Evolutionary conservation across 1,284 basidiomycete species (phyloP), one percentile per base, ranked within the genome.

Genomic region (Vanrija sp.): DNA sequence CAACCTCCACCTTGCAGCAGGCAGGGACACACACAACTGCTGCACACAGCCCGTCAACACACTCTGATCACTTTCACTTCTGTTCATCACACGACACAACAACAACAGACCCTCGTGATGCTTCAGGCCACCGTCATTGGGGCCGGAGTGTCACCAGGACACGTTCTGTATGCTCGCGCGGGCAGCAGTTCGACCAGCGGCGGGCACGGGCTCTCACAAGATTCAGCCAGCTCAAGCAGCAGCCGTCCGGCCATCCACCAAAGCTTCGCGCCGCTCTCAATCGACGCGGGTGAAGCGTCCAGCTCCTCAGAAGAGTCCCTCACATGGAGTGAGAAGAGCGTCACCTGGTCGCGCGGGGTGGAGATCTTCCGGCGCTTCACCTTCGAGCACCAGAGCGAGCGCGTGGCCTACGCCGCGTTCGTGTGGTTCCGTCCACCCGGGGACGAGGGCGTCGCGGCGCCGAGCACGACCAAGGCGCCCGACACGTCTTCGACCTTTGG

Each of bases 341-440:
- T 90, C 1, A 78, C 89, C 0, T 81, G 89, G 72, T 86, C 83
- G 58, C 78, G 81, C 25, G 89, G 88, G 0, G 85, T 85, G 1
- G 78, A 89, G 25, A 81, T 92, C 46, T 79, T 80, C 52, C 85
- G 86, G 63, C 84, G 85, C 64, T 93, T 87, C 85, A 83, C 82
- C 49, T 90, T 89, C 66, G 76, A 80, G 6, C 79, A 85, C 26
- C 86, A 89, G 63, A 81, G 80, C 6, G 85, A 91, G 67, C 80
- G 82, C 2, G 83, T 93, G 38, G 85, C 86, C 54, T 88, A 82
- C 76, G 90, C 87, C 2, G 86, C 86, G 61, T 82, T 89, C 46
- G 89, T 86, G 2, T 56, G 57, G 46, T 54, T 57, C 44, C 51
- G 25, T 5, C 29, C 48, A 51, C 68, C 38, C 10, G 34, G 34